Evolutionary conservation across 139 green algal genomes (phyloP).

Genomic region (Chlamydomonas eustigma): DNA sequence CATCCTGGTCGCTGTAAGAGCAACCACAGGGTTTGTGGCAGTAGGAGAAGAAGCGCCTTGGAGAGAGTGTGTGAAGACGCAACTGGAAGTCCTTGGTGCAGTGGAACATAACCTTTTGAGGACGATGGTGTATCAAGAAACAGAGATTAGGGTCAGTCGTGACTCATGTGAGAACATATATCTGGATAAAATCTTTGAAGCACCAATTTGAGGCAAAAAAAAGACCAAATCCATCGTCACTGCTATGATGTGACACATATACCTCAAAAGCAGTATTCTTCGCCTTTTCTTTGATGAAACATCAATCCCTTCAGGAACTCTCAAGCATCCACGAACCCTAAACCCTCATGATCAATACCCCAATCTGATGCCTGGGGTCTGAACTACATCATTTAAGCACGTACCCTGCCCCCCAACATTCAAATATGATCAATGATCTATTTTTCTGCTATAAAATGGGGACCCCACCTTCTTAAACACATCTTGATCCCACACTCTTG

Average conservation of each 20-base stretch:
- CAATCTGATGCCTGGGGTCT: not conserved
- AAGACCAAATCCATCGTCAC: not conserved
- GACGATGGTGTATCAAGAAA: not conserved
- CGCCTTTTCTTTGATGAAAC: not conserved
- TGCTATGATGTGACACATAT: not conserved
- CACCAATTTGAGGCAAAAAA: too few relatives aligned
- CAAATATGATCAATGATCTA: not conserved
- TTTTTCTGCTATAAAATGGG: not conserved
- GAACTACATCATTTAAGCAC: not conserved
- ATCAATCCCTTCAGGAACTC: not conserved
- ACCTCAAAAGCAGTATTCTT: not conserved
- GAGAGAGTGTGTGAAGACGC: slow-evolving; percentile 4
- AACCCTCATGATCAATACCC: not conserved
- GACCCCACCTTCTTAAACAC: slow-evolving; percentile 13
- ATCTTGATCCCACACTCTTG: slow-evolving; percentile 19
- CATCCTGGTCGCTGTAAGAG: slow-evolving; percentile 4
- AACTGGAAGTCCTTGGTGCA: not conserved
- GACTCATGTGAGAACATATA: not conserved
- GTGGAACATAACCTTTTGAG: slow-evolving; percentile 12
- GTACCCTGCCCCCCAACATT: not conserved
- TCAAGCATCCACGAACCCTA: not conserved
- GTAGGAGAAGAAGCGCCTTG: slow-evolving; percentile 3
- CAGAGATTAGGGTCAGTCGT: not conserved
- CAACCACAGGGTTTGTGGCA: slow-evolving; percentile 18
- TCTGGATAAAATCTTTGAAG: not conserved